Base-by-base conservation (phyloP, 768 basidiomycete species). In the Lanmaoa rubissima region DNA sequence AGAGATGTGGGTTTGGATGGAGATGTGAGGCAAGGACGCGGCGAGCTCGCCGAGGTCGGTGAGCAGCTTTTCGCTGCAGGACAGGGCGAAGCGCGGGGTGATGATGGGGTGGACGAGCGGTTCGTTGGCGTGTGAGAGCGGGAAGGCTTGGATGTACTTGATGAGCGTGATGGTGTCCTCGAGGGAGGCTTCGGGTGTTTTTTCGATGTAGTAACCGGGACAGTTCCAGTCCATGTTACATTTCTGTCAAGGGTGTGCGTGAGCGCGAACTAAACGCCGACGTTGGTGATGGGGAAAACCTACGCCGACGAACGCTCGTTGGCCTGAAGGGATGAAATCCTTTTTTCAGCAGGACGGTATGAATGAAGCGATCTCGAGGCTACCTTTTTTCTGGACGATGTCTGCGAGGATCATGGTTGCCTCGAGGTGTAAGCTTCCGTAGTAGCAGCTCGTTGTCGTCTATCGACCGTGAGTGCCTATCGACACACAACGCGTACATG, bases 361-460 rank as follows among this genome's bases (percentile, higher is more conserved):
- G 8, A 17, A 45, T 21, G 21, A 17, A 26, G 19, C 0, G 1
- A 24, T 24, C 12, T 13, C 1, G 39, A 41, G 11, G 77, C 63
- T 53, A 80, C 89, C 90, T 62, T 73, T 71, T 7, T 66, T 63
- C 61, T 87, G 79, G 9, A 87, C 79, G 26, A 89, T 81, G 26
- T 90, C 83, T 1, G 91, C 94, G 11, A 97, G 82, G 19, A 81
- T 72, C 71, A 86, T 90, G 6, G 91, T 92, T 0, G 87, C 82
- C 48, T 87, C 84, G 26, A 87, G 74, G 69, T 98, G 93, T 9
- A 93, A 73, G 0, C 88, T 88, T 12, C 83, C 90, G 68, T 90
- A 96, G 70, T 94, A 96, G 68, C 91, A 95, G 62, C 87, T 90
- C 0, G 94, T 96, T 1, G 94, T 96, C 2, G 92, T 94, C 94